Base-by-base conservation (phyloP, 805 yeast genomes). In the Schwanniomyces occidentalis region DNA sequence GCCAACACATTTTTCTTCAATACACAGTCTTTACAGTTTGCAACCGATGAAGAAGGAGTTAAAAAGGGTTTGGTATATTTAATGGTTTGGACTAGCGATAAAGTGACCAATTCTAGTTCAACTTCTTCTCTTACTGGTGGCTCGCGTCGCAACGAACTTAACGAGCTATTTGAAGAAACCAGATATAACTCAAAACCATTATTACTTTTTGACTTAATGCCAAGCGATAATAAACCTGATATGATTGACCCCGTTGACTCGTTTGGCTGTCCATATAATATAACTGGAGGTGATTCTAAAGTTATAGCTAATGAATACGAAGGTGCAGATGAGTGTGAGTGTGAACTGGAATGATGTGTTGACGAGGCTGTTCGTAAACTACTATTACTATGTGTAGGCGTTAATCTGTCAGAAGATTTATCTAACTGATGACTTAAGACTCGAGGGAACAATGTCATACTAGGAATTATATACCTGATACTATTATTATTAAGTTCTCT, bases 201-300 rank as follows among this genome's bases (percentile, higher is more conserved):
- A 8, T 29, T 17, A 7, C 9, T 18, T 24, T 30, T 32, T 10
- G 15, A 32, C 18, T 32, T 27, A 29, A 57, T 48, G 4, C 58
- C 58, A 10, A 93, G 61, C 23, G 73, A 73, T 30, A 93, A 62
- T 7, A 87, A 66, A 0, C 99, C 99, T 21, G 89, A 78, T 21
- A 93, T 64, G 16, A 91, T 71, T 4, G 95, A 84, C 1, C 99
- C 99, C 0, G 95, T 73, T 2, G 93, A 80, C 40, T 86, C 93
- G 6, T 62, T 58, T 3, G 90, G 84, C 1, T 73, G 61, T 0
- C 99, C 99, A 52, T 85, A 91, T 36, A 93, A 63, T 29, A 87
- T 77, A 24, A 90, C 72, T 0, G 99, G 99, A 1, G 98, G 98
- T 2, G 95, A 82, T 54, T 93, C 99, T 15, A 93, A 66, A 24